Conservation (phyloP, 208 protist genomes). For the Wallacemonas rigidus region DNA sequence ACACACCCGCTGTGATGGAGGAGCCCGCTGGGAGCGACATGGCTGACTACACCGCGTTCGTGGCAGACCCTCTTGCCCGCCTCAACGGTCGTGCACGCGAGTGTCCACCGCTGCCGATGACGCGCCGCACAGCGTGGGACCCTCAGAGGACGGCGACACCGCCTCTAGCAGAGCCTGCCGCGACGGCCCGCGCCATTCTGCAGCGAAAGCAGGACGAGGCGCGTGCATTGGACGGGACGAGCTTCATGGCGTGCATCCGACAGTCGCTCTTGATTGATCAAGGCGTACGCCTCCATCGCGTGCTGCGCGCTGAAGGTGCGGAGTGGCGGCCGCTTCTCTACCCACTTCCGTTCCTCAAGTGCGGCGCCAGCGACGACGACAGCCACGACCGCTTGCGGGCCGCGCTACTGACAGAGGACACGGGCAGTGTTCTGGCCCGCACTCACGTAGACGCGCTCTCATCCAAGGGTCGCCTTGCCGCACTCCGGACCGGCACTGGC, state of each 20-base stretch:
- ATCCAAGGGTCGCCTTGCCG: background rate
- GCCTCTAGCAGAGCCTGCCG: background rate
- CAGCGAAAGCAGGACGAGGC: slow-evolving; percentile 5
- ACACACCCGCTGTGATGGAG: slow-evolving; percentile 2
- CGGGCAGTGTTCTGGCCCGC: background rate
- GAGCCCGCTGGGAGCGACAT: background rate
- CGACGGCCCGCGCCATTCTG: slow-evolving; percentile 1
- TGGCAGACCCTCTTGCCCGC: slow-evolving; percentile 27
- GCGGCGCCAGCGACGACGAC: background rate
- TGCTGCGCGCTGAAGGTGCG: slow-evolving; percentile 9
- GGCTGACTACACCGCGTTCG: background rate
- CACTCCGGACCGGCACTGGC: background rate
- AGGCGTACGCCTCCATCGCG: slow-evolving; percentile 7
- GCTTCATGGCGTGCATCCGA: slow-evolving; percentile 33
- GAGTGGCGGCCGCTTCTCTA: slow-evolving; percentile 7
- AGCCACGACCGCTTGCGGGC: background rate
- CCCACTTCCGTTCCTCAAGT: slow-evolving; percentile 3
- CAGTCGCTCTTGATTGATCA: slow-evolving; percentile 40
- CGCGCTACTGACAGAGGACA: slow-evolving; percentile 11
- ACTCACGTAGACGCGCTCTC: slow-evolving; percentile 9
- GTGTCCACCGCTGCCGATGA: slow-evolving; percentile 31
- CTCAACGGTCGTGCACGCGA: slow-evolving; percentile 34
- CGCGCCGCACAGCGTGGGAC: slow-evolving; percentile 22
- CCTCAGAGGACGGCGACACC: slow-evolving; percentile 2
- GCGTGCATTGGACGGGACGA: slow-evolving; percentile 14